Percentiles rank a stretch among this genome's conserved stretches.
Evolutionary conservation across 176 grass and related monocot species (phyloP).

Genomic region (Lolium rigidum): DNA sequence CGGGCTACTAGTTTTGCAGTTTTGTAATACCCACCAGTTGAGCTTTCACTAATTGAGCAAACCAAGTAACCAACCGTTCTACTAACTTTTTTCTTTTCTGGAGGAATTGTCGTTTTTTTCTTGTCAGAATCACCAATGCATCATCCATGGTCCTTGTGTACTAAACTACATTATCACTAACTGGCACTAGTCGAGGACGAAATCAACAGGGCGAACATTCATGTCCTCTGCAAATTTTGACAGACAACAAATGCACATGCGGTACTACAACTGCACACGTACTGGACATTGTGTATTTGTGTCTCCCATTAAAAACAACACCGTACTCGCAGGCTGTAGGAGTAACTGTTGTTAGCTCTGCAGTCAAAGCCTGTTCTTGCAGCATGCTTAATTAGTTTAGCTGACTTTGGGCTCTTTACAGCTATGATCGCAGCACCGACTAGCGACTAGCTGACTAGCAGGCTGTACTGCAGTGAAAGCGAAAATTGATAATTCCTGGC

Average conservation of each 20-base stretch:
- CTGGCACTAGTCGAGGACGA: too few species aligned
- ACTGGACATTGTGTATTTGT: too few species aligned
- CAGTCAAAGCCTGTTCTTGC: conserved; percentile 47
- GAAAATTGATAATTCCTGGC: neutral
- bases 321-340: too few species aligned
- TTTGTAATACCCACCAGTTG: conserved; percentile 5
- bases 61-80: neutral
- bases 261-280: too few species aligned
- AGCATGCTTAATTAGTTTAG: conserved; percentile 42
- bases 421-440: neutral
- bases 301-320: too few species aligned
- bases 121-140: neutral
- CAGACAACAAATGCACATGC: too few species aligned
- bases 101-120: neutral
- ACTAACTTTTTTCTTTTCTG: neutral
- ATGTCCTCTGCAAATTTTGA: too few species aligned
- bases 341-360: neutral
- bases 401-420: conserved; percentile 40
- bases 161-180: neutral
- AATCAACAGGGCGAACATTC: too few species aligned
- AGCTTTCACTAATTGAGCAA: conserved; percentile 19
- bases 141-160: neutral
- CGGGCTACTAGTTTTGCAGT: neutral
- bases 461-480: neutral
- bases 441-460: neutral